phyloP scores from a whole-genome alignment of 2,329 filamentous ascomycete genomes.

The Paraphaeosphaeria sporulosa region DNA sequence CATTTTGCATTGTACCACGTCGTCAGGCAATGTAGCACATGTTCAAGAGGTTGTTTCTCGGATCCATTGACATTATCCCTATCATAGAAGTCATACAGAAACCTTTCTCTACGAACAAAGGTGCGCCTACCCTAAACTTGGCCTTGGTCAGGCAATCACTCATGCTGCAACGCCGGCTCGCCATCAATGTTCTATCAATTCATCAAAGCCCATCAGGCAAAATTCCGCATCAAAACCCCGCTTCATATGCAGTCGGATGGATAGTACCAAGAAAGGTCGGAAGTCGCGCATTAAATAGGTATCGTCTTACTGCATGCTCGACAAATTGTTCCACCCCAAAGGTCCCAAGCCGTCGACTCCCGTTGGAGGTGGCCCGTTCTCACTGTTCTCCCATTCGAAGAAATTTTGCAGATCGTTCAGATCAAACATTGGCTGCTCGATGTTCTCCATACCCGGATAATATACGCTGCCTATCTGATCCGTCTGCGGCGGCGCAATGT shows the following conservation, averaged over 20 bases:
- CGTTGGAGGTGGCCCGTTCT: conserved; percentile 34
- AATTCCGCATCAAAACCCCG: neutral
- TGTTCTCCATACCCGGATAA: conserved; percentile 22
- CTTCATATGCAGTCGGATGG: neutral
- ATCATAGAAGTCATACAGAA: neutral
- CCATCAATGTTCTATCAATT: neutral
- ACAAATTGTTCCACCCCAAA: conserved; percentile 34
- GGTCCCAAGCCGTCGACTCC: conserved; percentile 40
- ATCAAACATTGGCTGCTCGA: conserved; percentile 41
- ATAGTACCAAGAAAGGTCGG: too few relatives aligned
- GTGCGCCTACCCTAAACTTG: too few relatives aligned
- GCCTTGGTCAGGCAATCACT: neutral
- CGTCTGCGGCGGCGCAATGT: conserved; percentile 14
- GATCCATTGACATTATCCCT: neutral
- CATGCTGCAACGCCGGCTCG: neutral
- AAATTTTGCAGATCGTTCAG: conserved; percentile 44
- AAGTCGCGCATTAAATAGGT: neutral
- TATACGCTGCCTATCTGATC: conserved; percentile 22
- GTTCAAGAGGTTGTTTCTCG: neutral
- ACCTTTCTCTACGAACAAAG: neutral
- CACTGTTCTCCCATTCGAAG: conserved; percentile 40
- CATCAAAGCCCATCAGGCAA: neutral
- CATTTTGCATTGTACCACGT: neutral
- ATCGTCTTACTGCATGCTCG: conserved; percentile 14
- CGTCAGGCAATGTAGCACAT: neutral